These are phyloP conservation scores for Nemophila menziesii DNA, from an alignment of 257 asterid species.

Conservation along the genomic window DNA sequence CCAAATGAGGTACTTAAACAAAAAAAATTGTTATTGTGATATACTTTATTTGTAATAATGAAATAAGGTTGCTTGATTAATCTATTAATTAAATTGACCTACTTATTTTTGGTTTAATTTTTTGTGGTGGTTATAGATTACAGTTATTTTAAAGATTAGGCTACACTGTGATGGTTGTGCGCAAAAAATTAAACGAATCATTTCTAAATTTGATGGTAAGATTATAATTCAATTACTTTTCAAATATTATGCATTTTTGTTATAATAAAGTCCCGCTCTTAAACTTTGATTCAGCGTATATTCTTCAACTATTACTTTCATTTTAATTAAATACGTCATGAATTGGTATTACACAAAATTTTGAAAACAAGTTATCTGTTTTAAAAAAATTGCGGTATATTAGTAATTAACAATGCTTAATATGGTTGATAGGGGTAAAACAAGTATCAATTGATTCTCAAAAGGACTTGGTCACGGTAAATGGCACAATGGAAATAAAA, in stretches of 20 bases:
- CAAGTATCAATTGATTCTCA: constrained; percentile 35
- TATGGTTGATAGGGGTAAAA: constrained; percentile 39
- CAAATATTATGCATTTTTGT: not conserved
- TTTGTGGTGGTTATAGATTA: constrained; percentile 14
- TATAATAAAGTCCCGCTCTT: not conserved
- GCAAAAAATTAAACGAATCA: constrained; percentile 51
- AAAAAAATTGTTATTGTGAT: not conserved
- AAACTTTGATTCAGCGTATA: not conserved
- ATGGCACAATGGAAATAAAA: constrained; percentile 65
- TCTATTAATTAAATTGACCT: constrained; percentile 2
- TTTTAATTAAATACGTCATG: no score
- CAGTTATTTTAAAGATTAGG: constrained; percentile 56
- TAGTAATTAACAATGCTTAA: not conserved
- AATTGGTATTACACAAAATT: no score
- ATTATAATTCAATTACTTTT: not conserved
- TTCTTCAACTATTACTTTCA: not conserved
- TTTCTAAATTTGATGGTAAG: constrained; percentile 63
- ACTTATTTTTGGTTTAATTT: not conserved
- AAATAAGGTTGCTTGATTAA: not conserved
- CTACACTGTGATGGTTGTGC: constrained; percentile 94
- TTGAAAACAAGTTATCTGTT: no score
- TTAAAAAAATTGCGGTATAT: not conserved
- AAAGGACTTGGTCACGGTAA: constrained; percentile 62
- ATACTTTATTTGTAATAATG: no score
- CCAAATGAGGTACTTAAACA: constrained; percentile 43